phyloP scores from a whole-genome alignment of 2,329 filamentous ascomycete genomes.

The Dryadomyces quercivorus region DNA sequence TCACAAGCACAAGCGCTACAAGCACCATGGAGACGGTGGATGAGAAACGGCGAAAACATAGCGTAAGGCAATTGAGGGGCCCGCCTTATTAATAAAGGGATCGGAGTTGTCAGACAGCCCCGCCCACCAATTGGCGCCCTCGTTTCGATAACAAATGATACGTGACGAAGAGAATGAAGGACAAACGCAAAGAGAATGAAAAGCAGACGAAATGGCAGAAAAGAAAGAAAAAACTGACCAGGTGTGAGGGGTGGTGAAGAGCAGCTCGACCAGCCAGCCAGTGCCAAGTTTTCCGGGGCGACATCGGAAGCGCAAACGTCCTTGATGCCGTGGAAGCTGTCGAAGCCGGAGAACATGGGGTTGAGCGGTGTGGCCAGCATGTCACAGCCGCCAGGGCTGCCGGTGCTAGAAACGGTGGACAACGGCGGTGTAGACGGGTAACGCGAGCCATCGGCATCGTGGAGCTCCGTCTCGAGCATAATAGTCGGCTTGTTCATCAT shows the following conservation, averaged over 20 bases:
- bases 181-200: not conserved
- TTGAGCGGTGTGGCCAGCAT: constrained; percentile 74
- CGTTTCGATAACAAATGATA: not conserved
- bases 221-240: constrained; percentile 48
- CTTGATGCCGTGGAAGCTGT: constrained; percentile 56
- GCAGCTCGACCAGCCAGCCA: constrained; percentile 63
- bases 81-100: not conserved
- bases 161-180: not conserved
- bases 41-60: not conserved
- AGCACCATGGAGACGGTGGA: too few species aligned
- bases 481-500: constrained; percentile 71
- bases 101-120: not conserved
- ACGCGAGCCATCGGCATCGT: constrained; percentile 48
- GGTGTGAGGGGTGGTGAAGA: constrained; percentile 81
- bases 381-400: constrained; percentile 65
- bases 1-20: not conserved
- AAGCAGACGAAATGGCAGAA: constrained; percentile 5
- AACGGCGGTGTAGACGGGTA: constrained; percentile 80
- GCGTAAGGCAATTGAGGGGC: not conserved
- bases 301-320: constrained; percentile 58
- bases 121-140: not conserved
- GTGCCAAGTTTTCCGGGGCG: constrained; percentile 59
- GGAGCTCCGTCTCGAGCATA: constrained; percentile 65
- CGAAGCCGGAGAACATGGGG: constrained; percentile 62
- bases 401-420: constrained; percentile 64